These are phyloP conservation scores for Rubus idaeus DNA, from an alignment of 306 rosid genomes.

Conservation along the genomic window DNA sequence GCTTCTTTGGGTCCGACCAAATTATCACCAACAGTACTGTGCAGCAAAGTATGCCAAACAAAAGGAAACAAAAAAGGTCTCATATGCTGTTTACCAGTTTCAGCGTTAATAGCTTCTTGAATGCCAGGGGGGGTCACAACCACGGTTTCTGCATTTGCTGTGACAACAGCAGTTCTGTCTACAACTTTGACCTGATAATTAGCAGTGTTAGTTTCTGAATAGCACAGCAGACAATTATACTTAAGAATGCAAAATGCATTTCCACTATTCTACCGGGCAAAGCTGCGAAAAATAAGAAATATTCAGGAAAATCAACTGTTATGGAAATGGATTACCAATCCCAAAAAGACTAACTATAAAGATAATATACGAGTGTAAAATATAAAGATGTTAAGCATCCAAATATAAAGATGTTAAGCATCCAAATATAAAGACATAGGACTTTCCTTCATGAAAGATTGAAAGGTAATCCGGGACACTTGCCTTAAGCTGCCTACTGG, in stretches of 20 bases:
- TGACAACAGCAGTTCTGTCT: constrained; percentile 68
- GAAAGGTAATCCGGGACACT: constrained; percentile 13
- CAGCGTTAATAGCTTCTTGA: constrained; percentile 71
- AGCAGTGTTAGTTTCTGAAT: constrained; percentile 15
- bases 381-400: constrained; percentile 7
- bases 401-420: constrained; percentile 3
- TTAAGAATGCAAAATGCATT: neutral
- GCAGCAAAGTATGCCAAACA: neutral
- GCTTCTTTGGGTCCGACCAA: neutral
- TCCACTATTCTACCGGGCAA: neutral
- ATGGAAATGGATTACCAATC: neutral
- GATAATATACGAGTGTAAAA: neutral
- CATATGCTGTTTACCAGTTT: constrained; percentile 53
- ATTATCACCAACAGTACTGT: neutral
- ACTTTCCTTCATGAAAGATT: neutral
- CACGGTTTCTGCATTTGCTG: constrained; percentile 86
- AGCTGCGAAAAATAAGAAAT: neutral
- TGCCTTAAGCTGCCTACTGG: constrained; percentile 94
- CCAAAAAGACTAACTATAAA: neutral
- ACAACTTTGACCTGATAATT: constrained; percentile 70
- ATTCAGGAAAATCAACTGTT: neutral
- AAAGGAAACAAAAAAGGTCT: constrained; percentile 4
- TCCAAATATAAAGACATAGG: constrained; percentile 4
- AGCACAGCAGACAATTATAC: neutral
- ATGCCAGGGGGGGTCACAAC: constrained; percentile 73